phyloP scores from a whole-genome alignment of 371 early-diverging fungal genomes.

The Apophysomyces trapeziformis region DNA sequence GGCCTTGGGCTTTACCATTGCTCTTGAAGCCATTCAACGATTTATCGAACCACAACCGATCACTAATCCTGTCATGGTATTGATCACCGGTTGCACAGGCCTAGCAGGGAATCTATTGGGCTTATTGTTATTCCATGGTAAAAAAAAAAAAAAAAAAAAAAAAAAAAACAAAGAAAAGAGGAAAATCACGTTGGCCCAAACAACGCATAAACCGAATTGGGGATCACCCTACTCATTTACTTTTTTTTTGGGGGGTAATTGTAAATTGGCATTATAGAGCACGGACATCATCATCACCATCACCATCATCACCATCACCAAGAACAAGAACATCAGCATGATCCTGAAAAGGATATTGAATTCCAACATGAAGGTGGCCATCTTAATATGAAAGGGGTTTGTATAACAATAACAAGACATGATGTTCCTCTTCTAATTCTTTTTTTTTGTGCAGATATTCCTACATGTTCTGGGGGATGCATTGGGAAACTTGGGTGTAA shows the following conservation, averaged over 20 bases:
- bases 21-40: conserved; percentile 87
- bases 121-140: conserved; percentile 78
- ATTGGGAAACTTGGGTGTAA: conserved; percentile 92
- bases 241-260: too few species aligned
- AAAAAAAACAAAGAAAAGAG: background rate
- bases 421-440: background rate
- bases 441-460: conserved; percentile 60
- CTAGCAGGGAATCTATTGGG: conserved; percentile 85
- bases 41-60: conserved; percentile 75
- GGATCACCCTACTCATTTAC: too few species aligned
- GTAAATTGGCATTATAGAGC: conserved; percentile 24
- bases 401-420: background rate
- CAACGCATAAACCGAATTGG: too few species aligned
- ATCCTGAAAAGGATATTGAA: conserved; percentile 17
- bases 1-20: conserved; percentile 87
- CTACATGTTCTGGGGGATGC: conserved; percentile 96
- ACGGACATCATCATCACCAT: conserved; percentile 32
- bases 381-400: conserved; percentile 87
- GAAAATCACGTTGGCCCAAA: conserved; percentile 5
- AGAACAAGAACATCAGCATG: conserved; percentile 31
- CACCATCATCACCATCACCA: conserved; percentile 35
- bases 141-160: conserved; percentile 2
- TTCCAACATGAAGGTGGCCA: conserved; percentile 44
- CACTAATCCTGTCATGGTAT: conserved; percentile 73
- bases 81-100: conserved; percentile 85